Base-by-base conservation (phyloP, 1,284 basidiomycete genomes). In the Leccinum subrobustum region DNA sequence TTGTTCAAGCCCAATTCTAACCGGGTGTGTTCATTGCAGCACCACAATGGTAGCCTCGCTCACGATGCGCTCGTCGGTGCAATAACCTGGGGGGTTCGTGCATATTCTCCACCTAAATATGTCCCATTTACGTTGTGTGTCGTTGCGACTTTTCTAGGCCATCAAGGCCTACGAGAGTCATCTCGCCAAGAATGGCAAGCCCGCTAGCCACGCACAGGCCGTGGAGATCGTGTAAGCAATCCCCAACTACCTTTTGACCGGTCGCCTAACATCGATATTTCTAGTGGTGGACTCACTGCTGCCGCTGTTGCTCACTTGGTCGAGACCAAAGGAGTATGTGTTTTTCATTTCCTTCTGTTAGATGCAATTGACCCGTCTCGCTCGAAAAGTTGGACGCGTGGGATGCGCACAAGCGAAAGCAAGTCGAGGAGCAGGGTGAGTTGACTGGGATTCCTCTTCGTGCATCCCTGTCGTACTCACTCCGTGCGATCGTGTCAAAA, bases 241-340 rank as follows among this genome's bases (percentile, higher is more conserved):
- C 16, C 37, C 16, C n/a, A 16, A 37, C 4, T 7, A 23, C 20
- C 1, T 1, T 8, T 39, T 47, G 1, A 9, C 29, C 11, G 1
- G 2, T 11, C 35, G 37, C 27, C 2, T 57, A 27, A 61, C 25
- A 33, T 47, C 7, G 7, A 48, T 16, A 4, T 33, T n/a, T 37
- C n/a, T 20, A 68, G 67, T 0, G 67, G 59, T 9, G 68, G 60
- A 14, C 9, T 71, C 1, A n/a, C 33, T 25, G 67, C 11, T 37
- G 67, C 56, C 4, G 65, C 50, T 2, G 1, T 39, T 14, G 27
- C 52, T 48, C 63, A 23, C 0, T n/a, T 71, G 31, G n/a, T 3
- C 1, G 68, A 71, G 57, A 70, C 67, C n/a, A 70, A 68, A 42
- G 67, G 67, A 37, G 67, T 68, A 57, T 25, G 67, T 64, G 12